phyloP scores from a whole-genome alignment of 2,329 filamentous ascomycete species.

The Colletotrichum cordylinicola region DNA sequence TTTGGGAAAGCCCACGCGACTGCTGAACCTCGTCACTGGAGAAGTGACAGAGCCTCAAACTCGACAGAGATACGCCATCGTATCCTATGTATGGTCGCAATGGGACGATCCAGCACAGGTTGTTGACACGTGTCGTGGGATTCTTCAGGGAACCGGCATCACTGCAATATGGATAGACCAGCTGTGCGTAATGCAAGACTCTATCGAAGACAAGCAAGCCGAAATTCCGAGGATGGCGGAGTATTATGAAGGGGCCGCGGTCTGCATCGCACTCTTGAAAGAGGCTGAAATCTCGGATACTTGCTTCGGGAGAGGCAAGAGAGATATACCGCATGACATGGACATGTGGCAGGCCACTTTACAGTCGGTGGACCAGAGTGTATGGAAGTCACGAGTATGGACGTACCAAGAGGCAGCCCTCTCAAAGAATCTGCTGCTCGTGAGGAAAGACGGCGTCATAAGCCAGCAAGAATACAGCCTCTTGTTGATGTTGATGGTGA shows the following conservation, averaged over 20 bases:
- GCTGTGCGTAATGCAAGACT: background rate
- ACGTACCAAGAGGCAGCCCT: background rate
- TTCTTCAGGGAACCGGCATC: background rate
- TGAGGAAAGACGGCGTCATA: background rate
- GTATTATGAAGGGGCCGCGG: accelerated
- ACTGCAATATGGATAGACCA: background rate
- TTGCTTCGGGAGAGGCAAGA: background rate
- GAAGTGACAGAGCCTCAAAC: accelerated
- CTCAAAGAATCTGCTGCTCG: background rate
- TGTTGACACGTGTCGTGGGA: background rate
- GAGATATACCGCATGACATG: background rate
- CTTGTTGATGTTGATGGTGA: background rate
- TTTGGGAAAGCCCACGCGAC: background rate
- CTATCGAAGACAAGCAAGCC: background rate
- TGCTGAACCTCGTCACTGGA: background rate
- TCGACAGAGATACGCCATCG: background rate
- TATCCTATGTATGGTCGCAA: background rate
- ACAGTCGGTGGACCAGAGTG: background rate
- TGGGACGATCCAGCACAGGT: background rate
- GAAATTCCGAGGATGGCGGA: background rate
- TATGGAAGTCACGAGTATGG: background rate
- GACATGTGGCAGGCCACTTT: background rate
- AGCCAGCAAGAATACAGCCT: background rate
- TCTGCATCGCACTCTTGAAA: background rate
- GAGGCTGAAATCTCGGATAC: background rate